Evolutionary conservation across 2,329 filamentous ascomycete species (phyloP).

Genomic region (Myriosclerotinia scirpicola): DNA sequence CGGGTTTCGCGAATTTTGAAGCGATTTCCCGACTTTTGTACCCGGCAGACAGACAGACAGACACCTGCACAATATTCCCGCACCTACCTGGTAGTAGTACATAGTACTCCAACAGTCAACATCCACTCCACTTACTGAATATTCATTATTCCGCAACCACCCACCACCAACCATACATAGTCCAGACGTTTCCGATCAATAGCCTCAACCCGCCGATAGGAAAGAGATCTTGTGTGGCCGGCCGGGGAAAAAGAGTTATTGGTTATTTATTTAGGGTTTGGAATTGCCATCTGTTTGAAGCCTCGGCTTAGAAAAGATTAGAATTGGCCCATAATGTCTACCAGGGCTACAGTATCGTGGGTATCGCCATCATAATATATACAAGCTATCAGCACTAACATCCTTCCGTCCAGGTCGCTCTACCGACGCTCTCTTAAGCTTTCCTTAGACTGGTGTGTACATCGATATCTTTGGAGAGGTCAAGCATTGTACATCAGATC

Average conservation of each 20-base stretch:
- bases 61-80: constrained; percentile 17
- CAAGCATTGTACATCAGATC: constrained; percentile 95
- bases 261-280: not conserved
- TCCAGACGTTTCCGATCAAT: constrained; percentile 5
- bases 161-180: constrained; percentile 8
- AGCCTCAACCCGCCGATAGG: constrained; percentile 15
- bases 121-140: constrained; percentile 22
- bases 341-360: constrained; percentile 41
- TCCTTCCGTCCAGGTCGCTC: constrained; percentile 56
- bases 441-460: constrained; percentile 91
- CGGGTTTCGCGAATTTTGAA: constrained; percentile 24
- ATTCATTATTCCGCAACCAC: constrained; percentile 15
- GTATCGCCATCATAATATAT: constrained; percentile 19
- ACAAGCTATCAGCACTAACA: constrained; percentile 3
- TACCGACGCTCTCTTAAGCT: constrained; percentile 94
- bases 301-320: constrained; percentile 6
- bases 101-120: constrained; percentile 13
- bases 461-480: constrained; percentile 89
- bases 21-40: constrained; percentile 12
- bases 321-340: constrained; percentile 37
- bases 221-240: not conserved
- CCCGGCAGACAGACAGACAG: no score
- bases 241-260: not conserved
- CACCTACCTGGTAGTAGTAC: constrained; percentile 10
- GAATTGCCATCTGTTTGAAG: not conserved